A percentile compares a stretch with the other conserved stretches of the same genome.
These are phyloP conservation scores for Aristolochia californica DNA, from an alignment of 164 flowering plant species.

Conservation along the genomic window DNA sequence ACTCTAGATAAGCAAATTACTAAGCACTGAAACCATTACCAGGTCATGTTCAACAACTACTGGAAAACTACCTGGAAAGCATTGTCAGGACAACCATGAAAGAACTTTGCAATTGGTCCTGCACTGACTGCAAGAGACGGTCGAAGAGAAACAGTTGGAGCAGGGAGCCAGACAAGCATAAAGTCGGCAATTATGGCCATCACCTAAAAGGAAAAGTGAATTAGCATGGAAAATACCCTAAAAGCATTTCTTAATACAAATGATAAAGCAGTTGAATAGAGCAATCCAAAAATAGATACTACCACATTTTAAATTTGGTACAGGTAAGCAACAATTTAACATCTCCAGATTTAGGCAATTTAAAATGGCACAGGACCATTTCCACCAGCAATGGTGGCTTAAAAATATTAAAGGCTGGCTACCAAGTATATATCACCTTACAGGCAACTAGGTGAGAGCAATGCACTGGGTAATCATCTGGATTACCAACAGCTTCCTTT, in stretches of 20 bases:
- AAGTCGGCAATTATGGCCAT: conserved; percentile 99
- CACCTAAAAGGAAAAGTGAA: conserved; percentile 30
- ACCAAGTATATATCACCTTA: no score
- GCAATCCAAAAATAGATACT: background rate
- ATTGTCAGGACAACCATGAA: conserved; percentile 83
- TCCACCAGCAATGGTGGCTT: no score
- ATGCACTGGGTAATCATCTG: no score
- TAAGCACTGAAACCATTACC: no score
- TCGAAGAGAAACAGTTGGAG: conserved; percentile 94
- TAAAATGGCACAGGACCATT: no score
- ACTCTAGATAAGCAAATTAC: background rate
- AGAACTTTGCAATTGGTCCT: conserved; percentile 79
- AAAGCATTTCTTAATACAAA: background rate
- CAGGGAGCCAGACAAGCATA: conserved; percentile 99
- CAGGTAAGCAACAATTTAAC: no score
- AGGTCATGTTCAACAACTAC: background rate
- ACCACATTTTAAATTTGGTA: background rate
- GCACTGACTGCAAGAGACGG: conserved; percentile 59
- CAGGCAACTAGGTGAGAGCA: no score
- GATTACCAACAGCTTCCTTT: no score
- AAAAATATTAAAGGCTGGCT: no score
- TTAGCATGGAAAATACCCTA: conserved; percentile 2
- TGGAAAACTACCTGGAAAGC: conserved; percentile 70
- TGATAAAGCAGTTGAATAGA: background rate
- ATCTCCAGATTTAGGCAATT: no score